Evolutionary conservation across 352 stramenopile genomes (phyloP).

Genomic region (Pythium myriotylum): DNA sequence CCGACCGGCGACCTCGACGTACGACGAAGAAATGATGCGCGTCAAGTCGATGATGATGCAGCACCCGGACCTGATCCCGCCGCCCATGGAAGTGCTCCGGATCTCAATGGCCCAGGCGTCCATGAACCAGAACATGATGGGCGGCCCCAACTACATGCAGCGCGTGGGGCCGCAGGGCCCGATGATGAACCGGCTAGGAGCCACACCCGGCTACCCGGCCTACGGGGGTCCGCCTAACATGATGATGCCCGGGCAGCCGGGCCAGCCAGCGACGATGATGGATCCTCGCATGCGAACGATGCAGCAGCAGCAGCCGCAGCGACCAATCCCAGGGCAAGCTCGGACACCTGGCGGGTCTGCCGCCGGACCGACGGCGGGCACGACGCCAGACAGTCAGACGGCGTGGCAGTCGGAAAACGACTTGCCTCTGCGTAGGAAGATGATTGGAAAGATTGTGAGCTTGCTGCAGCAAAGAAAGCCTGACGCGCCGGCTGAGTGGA

Average conservation of each 20-base stretch:
- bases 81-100: slow-evolving; percentile 84
- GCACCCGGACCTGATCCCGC: slow-evolving; percentile 84
- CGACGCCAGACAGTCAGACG: slow-evolving; percentile 46
- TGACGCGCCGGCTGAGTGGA: slow-evolving; percentile 96
- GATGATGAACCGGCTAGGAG: slow-evolving; percentile 55
- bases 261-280: slow-evolving; percentile 38
- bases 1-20: slow-evolving; percentile 63
- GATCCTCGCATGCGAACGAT: slow-evolving; percentile 48
- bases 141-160: slow-evolving; percentile 67
- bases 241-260: slow-evolving; percentile 58
- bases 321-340: slow-evolving; percentile 45
- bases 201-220: slow-evolving; percentile 42
- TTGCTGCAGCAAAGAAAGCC: slow-evolving; percentile 96
- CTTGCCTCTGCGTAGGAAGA: slow-evolving; percentile 81
- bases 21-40: slow-evolving; percentile 86
- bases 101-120: slow-evolving; percentile 82
- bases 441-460: slow-evolving; percentile 95
- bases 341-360: slow-evolving; percentile 45
- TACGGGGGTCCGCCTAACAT: slow-evolving; percentile 63
- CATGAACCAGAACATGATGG: slow-evolving; percentile 66
- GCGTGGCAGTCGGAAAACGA: slow-evolving; percentile 90
- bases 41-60: slow-evolving; percentile 91
- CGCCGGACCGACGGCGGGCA: slow-evolving; percentile 24
- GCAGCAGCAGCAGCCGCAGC: slow-evolving; percentile 33
- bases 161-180: slow-evolving; percentile 45